These are phyloP conservation scores for Heterococcus sp. DNA, from an alignment of 108 stramenopile genomes.

Conservation along the genomic window DNA sequence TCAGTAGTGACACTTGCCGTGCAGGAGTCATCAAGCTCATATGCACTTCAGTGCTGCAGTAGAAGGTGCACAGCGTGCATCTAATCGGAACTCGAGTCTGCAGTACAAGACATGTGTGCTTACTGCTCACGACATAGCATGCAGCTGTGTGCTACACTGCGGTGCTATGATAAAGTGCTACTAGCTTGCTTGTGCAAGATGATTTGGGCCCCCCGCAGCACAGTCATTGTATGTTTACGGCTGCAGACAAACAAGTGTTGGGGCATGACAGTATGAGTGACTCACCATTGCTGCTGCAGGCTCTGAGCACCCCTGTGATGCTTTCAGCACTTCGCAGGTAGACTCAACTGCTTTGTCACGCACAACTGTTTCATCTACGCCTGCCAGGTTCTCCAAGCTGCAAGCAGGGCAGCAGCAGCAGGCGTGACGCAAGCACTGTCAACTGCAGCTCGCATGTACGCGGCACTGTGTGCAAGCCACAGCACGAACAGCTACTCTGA, in stretches of 20 bases:
- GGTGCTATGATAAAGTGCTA: too few species aligned
- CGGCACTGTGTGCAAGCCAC: too few species aligned
- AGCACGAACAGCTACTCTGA: too few species aligned
- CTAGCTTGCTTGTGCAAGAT: too few species aligned
- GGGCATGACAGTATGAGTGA: too few species aligned
- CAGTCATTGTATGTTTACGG: too few species aligned
- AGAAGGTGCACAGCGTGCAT: background rate
- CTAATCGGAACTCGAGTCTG: background rate
- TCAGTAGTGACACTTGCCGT: background rate
- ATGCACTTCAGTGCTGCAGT: background rate
- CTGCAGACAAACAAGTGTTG: too few species aligned
- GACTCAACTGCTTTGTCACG: constrained; percentile 81
- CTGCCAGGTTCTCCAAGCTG: constrained; percentile 76
- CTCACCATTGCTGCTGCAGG: background rate
- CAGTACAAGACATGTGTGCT: background rate
- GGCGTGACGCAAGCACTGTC: too few species aligned
- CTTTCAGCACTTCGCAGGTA: constrained; percentile 43
- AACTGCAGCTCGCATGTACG: too few species aligned
- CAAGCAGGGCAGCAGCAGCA: constrained; percentile 57
- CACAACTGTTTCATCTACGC: constrained; percentile 93
- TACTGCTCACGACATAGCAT: too few species aligned
- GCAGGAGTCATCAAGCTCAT: background rate
- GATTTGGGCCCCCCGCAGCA: too few species aligned
- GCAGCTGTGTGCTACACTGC: too few species aligned
- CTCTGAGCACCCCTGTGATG: constrained; percentile 22